These are phyloP conservation scores for Patellaria atrata DNA, from an alignment of 495 filamentous ascomycete genomes.

Conservation along the genomic window DNA sequence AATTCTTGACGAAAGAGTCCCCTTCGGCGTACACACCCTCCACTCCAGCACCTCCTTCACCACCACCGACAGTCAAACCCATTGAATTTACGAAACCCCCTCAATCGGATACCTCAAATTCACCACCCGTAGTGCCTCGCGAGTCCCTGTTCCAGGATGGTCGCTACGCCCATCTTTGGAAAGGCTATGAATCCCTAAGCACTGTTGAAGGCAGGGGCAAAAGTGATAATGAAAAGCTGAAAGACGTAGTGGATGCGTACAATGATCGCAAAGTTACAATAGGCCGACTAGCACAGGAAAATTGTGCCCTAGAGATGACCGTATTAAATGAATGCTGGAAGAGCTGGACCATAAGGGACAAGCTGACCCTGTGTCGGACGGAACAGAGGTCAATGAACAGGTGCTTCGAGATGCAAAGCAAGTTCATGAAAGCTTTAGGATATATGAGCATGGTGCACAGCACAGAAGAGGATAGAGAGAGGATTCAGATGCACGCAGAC, in stretches of 20 bases:
- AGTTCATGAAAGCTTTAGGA: slow-evolving; percentile 82
- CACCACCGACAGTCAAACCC: slow-evolving; percentile 27
- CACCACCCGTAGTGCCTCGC: slow-evolving; percentile 27
- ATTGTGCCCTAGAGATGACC: slow-evolving; percentile 76
- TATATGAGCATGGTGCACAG: slow-evolving; percentile 56
- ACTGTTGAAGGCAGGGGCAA: slow-evolving; percentile 48
- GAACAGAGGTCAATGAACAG: slow-evolving; percentile 57
- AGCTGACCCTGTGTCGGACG: slow-evolving; percentile 56
- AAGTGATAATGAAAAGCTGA: slow-evolving; percentile 57
- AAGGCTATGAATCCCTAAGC: slow-evolving; percentile 56
- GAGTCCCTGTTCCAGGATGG: slow-evolving; percentile 60
- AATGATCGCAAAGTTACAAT: slow-evolving; percentile 69
- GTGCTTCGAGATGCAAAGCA: slow-evolving; percentile 73
- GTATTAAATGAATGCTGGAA: slow-evolving; percentile 62
- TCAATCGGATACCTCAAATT: not conserved
- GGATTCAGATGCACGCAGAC: slow-evolving; percentile 92
- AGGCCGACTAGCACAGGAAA: slow-evolving; percentile 74
- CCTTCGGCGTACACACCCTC: slow-evolving; percentile 48
- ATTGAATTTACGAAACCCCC: slow-evolving; percentile 1
- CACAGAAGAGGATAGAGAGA: slow-evolving; percentile 58
- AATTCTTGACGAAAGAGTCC: slow-evolving; percentile 73
- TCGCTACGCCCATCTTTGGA: slow-evolving; percentile 89
- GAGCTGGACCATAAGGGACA: slow-evolving; percentile 41
- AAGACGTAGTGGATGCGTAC: slow-evolving; percentile 64
- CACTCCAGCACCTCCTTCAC: slow-evolving; percentile 11